Percentiles rank a stretch among this genome's conserved stretches.
phyloP scores from a whole-genome alignment of 2,329 filamentous ascomycete species.

The Hymenoscyphus repandus region DNA sequence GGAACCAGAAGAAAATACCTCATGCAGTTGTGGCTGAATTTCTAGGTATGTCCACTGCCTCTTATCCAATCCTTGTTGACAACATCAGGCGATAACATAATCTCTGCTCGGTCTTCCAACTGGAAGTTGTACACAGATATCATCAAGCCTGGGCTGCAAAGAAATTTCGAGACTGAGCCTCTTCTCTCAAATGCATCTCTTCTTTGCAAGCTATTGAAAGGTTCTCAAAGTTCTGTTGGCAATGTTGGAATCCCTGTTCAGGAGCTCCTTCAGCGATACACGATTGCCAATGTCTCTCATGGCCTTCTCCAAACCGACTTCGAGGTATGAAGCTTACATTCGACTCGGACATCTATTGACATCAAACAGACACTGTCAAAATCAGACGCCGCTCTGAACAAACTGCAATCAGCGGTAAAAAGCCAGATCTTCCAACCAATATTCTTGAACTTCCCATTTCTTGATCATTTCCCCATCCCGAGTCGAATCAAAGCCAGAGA shows the following conservation, averaged over 20 bases:
- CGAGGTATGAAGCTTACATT: background rate
- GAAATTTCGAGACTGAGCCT: constrained; percentile 2
- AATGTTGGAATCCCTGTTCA: constrained; percentile 2
- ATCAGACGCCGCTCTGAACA: background rate
- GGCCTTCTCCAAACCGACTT: constrained; percentile 6
- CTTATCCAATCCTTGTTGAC: background rate
- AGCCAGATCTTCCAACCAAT: constrained; percentile 5
- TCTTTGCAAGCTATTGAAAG: constrained; percentile 1
- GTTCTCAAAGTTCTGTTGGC: background rate
- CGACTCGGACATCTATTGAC: background rate
- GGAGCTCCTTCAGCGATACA: constrained; percentile 6
- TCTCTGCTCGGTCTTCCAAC: constrained; percentile 1
- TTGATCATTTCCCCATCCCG: constrained; percentile 2
- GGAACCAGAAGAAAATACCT: constrained; percentile 10
- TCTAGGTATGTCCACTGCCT: background rate
- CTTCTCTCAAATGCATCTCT: constrained; percentile 3
- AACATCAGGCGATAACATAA: constrained; percentile 4
- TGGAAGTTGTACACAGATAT: constrained; percentile 3
- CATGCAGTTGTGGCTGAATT: constrained; percentile 1
- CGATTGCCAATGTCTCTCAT: constrained; percentile 7
- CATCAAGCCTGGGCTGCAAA: constrained; percentile 3
- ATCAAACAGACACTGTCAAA: background rate
- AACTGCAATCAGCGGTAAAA: constrained; percentile 2
- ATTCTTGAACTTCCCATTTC: constrained; percentile 6
- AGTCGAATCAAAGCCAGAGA: constrained; percentile 3